Evolutionary conservation across 495 filamentous ascomycete species (phyloP).

Genomic region (Annulohypoxylon moriforme): DNA sequence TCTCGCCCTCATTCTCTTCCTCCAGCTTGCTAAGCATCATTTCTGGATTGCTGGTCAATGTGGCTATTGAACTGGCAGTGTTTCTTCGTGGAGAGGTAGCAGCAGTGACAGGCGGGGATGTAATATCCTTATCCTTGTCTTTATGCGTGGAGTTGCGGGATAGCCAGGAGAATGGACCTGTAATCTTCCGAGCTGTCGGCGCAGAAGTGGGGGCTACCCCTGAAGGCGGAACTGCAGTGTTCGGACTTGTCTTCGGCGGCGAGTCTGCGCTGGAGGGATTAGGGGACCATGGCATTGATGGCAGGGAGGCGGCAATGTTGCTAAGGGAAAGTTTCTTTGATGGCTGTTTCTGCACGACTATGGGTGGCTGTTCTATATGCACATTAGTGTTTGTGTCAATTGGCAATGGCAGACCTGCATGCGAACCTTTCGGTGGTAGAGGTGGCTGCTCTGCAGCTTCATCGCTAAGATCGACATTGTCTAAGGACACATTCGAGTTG

Average conservation of each 20-base stretch:
- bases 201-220: conserved; percentile 57
- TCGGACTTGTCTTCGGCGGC: conserved; percentile 50
- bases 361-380: conserved; percentile 23
- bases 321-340: conserved; percentile 59
- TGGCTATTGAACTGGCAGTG: conserved; percentile 79
- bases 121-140: conserved; percentile 65
- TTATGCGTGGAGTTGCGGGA: conserved; percentile 73
- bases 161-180: conserved; percentile 86
- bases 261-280: conserved; percentile 49
- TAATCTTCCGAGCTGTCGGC: conserved; percentile 70
- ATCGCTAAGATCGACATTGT: conserved; percentile 76
- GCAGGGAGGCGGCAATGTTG: conserved; percentile 59
- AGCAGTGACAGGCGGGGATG: conserved; percentile 60
- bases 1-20: conserved; percentile 68
- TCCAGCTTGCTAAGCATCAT: conserved; percentile 77
- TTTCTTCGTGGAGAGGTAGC: conserved; percentile 66
- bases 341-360: conserved; percentile 42
- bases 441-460: conserved; percentile 40
- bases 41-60: conserved; percentile 78
- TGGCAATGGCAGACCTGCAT: neutral
- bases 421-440: conserved; percentile 43
- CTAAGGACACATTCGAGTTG: conserved; percentile 72
- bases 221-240: conserved; percentile 50
- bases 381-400: conserved; percentile 8
- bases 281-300: conserved; percentile 66